Base-by-base conservation (phyloP, 2,329 filamentous ascomycete species). In the Fusarium miscanthi region DNA sequence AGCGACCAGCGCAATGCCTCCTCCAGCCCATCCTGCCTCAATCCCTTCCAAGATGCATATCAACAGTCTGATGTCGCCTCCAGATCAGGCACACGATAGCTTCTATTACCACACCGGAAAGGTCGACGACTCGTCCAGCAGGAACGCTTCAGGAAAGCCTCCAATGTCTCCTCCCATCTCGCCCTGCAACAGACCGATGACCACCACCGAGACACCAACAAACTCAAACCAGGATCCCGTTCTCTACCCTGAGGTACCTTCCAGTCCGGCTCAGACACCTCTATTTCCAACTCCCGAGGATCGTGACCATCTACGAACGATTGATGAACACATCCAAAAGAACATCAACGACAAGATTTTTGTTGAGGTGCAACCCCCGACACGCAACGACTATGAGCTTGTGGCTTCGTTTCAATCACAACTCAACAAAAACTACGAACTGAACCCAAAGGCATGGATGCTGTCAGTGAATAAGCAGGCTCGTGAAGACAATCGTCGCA, bases 51-150 rank as follows among this genome's bases (percentile, higher is more conserved):
- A 83, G 77, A 87, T 85, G 59, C 83, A 86, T 69, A 87, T 88
- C 72, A 85, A 79, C 81, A 90, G 83, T 68, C 82, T 91, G 64
- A 90, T 91, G 86, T 91, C 89, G 27, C 89, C 89, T 37, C 89
- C 89, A 27, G 89, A 90, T 41, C 82, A 83, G n/a, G 78, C 84
- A 38, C 85, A 84, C 53, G 88, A 91, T 70, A 88, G 80, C 74
- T 91, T 90, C 78, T 59, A 72, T 25, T 62, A 60, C 49, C 62
- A 73, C 27, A 52, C 60, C 42, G 70, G 66, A 77, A 58, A 78
- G 45, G 60, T 59, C 63, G 33, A 70, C 65, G 25, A 68, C 51
- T 52, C 54, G 30, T 64, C 63, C 46, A 21, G 23, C 31, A 51
- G 66, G 76, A 68, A 78, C 74, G 78, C 75, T 56, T 77, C 78